phyloP scores from a whole-genome alignment of 2,329 filamentous ascomycete species.

The Tolypocladium nubicola region DNA sequence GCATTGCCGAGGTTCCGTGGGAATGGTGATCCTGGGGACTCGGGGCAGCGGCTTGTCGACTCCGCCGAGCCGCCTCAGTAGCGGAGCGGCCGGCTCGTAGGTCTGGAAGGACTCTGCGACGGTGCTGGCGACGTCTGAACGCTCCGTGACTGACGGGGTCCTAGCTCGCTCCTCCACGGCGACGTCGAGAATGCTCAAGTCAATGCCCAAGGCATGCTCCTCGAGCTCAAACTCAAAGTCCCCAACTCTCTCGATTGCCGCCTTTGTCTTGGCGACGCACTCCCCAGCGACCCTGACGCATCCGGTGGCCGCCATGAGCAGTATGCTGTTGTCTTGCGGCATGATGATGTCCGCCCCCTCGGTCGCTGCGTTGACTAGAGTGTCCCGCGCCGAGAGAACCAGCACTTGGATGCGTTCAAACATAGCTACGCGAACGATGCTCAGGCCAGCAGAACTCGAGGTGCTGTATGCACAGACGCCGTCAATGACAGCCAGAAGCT shows the following conservation, averaged over 20 bases:
- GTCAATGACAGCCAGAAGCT: conserved; percentile 70
- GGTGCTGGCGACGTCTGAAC: conserved; percentile 27
- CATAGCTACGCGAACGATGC: conserved; percentile 63
- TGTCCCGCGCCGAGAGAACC: conserved; percentile 69
- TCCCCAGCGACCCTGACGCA: conserved; percentile 88
- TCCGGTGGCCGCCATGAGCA: conserved; percentile 70
- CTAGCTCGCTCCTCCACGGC: conserved; percentile 22
- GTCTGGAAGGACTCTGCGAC: conserved; percentile 27
- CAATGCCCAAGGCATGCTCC: conserved; percentile 41
- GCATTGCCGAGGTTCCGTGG: conserved; percentile 18
- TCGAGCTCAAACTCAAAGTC: conserved; percentile 83
- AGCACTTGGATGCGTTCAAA: conserved; percentile 71
- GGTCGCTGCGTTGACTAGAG: conserved; percentile 57
- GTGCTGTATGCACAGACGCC: conserved; percentile 70
- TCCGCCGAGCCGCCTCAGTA: conserved; percentile 29
- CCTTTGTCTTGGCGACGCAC: conserved; percentile 77
- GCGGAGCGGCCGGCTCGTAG: conserved; percentile 23
- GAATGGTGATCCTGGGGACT: conserved; percentile 45
- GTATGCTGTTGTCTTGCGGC: conserved; percentile 64
- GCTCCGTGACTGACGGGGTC: conserved; percentile 20
- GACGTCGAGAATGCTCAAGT: conserved; percentile 39
- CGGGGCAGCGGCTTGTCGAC: conserved; percentile 60
- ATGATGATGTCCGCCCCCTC: conserved; percentile 71
- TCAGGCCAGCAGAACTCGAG: conserved; percentile 54
- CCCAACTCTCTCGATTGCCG: conserved; percentile 77